phyloP scores from a whole-genome alignment of 2,329 filamentous ascomycete species.

The Phaeosphaeriaceae sp. region DNA sequence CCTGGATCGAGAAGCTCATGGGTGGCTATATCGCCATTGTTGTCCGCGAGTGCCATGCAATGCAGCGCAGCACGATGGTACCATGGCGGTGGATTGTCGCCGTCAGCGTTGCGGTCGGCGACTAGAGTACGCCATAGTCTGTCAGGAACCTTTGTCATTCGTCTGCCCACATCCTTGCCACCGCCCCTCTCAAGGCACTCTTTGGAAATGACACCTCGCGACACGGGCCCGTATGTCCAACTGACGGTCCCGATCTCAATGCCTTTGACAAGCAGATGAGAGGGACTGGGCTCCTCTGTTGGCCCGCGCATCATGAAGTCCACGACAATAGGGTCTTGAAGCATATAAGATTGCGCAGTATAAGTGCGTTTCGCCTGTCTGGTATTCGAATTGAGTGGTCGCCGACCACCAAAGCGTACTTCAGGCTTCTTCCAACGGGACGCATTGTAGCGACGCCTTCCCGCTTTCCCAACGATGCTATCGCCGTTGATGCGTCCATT shows the following conservation, averaged over 20 bases:
- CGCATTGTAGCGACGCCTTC: constrained; percentile 8
- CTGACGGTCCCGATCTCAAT: too few species aligned
- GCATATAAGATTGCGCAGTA: too few species aligned
- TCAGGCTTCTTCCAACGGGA: not conserved
- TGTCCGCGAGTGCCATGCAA: not conserved
- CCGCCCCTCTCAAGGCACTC: not conserved
- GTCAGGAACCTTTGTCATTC: not conserved
- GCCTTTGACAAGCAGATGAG: too few species aligned
- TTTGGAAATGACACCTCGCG: not conserved
- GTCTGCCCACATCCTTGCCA: not conserved
- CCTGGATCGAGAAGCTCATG: not conserved
- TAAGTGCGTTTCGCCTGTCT: too few species aligned
- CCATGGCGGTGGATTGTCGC: constrained; percentile 13
- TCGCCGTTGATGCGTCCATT: constrained; percentile 11
- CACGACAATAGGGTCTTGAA: too few species aligned
- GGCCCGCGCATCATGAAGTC: too few species aligned
- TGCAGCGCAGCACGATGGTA: constrained; percentile 20
- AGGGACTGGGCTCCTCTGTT: too few species aligned
- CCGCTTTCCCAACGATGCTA: constrained; percentile 16
- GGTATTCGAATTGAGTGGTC: not conserved
- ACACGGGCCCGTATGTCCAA: too few species aligned
- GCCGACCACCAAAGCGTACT: not conserved
- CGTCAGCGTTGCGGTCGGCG: constrained; percentile 14
- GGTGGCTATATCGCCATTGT: constrained; percentile 2
- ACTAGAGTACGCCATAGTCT: constrained; percentile 20